phyloP scores from a whole-genome alignment of 2,329 filamentous ascomycete genomes.

The Byssoonygena ceratinophila region DNA sequence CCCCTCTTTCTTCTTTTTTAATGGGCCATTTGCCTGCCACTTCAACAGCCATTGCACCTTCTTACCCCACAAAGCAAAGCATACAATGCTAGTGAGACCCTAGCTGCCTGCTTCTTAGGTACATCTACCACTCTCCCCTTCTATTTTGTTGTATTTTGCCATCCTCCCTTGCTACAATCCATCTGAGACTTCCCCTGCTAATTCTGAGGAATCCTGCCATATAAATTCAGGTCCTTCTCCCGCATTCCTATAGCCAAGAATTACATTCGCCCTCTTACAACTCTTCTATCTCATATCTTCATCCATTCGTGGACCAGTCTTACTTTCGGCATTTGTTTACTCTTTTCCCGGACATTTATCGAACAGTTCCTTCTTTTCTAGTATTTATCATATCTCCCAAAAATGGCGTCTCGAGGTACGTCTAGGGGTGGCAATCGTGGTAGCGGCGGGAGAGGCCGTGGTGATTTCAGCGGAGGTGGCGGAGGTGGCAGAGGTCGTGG shows the following conservation, averaged over 20 bases:
- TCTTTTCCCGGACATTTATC: background rate
- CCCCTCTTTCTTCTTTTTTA: background rate
- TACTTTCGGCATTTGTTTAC: background rate
- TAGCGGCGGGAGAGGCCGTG: background rate
- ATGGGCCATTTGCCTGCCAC: background rate
- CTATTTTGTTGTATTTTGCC: too few species aligned
- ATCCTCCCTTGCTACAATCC: background rate
- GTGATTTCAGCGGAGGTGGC: conserved; percentile 8
- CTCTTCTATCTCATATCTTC: too few species aligned
- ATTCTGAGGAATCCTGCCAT: too few species aligned
- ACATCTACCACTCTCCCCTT: too few species aligned
- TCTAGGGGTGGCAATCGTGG: background rate
- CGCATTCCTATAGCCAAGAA: too few species aligned
- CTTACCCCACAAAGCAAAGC: background rate
- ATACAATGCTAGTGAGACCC: background rate
- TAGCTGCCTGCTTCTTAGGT: too few species aligned
- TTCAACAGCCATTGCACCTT: background rate
- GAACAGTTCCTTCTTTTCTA: too few species aligned
- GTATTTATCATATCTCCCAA: background rate
- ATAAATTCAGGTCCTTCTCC: too few species aligned
- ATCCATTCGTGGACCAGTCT: background rate
- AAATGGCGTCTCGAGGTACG: background rate
- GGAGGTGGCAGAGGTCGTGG: conserved; percentile 17
- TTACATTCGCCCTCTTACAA: too few species aligned
- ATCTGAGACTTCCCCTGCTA: too few species aligned